Percentiles rank a stretch among this genome's conserved stretches.
Conservation (phyloP, 768 basidiomycete species). For the Tubosaeta sp. region DNA sequence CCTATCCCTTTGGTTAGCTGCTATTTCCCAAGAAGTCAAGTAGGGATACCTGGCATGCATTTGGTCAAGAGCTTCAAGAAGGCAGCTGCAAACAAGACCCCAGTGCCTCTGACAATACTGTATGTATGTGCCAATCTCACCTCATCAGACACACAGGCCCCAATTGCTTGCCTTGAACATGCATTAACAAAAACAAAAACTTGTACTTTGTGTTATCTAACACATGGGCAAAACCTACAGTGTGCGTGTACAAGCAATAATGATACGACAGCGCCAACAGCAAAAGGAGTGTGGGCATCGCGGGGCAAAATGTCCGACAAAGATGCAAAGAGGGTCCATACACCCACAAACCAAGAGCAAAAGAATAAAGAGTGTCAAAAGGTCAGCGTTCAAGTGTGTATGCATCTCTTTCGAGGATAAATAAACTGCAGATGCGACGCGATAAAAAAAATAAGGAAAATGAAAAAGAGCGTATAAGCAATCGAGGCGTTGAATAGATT, state of each 20-base stretch:
- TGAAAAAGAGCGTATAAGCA: not conserved
- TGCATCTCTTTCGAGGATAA: not conserved
- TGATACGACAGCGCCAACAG: not conserved
- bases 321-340: not conserved
- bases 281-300: not conserved
- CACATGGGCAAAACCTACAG: not conserved
- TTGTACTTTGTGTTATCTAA: too few relatives aligned
- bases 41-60: too few relatives aligned
- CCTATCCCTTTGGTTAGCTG: too few relatives aligned
- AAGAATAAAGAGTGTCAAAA: not conserved
- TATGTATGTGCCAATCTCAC: too few relatives aligned
- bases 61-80: too few relatives aligned
- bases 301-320: not conserved
- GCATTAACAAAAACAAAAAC: too few relatives aligned
- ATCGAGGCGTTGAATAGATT: conserved; percentile 8
- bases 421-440: not conserved
- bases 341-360: not conserved
- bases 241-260: not conserved
- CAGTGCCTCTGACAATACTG: too few relatives aligned
- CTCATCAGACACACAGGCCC: too few relatives aligned
- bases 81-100: too few relatives aligned
- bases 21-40: too few relatives aligned
- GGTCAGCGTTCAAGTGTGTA: not conserved
- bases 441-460: not conserved
- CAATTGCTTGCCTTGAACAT: too few relatives aligned